phyloP scores from a whole-genome alignment of 306 rosid genomes.

The Pachyrhizus erosus region DNA sequence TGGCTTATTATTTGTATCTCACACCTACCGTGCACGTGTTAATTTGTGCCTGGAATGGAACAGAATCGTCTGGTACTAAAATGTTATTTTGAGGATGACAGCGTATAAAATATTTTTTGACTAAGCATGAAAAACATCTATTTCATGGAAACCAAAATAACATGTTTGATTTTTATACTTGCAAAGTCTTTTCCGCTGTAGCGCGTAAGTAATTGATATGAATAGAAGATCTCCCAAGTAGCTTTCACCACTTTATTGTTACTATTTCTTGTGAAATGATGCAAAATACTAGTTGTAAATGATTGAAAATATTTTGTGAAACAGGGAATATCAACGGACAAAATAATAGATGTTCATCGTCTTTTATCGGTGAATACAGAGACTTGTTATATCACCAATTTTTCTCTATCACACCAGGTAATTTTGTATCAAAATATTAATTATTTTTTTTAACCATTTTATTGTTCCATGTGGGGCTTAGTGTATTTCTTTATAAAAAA shows the following conservation, averaged over 20 bases:
- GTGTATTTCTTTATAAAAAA: not conserved
- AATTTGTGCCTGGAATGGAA: not conserved
- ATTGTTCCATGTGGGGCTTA: not conserved
- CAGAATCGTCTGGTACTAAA: not conserved
- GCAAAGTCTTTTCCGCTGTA: not conserved
- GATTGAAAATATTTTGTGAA: constrained; percentile 26
- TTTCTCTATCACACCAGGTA: constrained; percentile 89
- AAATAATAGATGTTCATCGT: constrained; percentile 80
- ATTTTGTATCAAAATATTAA: not conserved
- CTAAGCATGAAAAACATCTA: no score
- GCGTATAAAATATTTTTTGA: no score
- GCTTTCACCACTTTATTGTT: not conserved
- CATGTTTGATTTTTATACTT: no score
- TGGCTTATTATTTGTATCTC: not conserved
- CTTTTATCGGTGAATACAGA: constrained; percentile 66
- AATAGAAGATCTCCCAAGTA: not conserved
- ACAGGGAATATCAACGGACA: constrained; percentile 98
- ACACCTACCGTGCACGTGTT: not conserved
- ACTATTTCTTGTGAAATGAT: not conserved
- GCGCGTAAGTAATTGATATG: not conserved
- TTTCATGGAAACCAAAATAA: not conserved
- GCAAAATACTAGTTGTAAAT: not conserved
- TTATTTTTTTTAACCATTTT: no score
- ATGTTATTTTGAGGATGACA: not conserved
- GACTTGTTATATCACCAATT: constrained; percentile 78